Base-by-base conservation (phyloP, 2,329 filamentous ascomycete species). In the Epichloe aotearoae region DNA sequence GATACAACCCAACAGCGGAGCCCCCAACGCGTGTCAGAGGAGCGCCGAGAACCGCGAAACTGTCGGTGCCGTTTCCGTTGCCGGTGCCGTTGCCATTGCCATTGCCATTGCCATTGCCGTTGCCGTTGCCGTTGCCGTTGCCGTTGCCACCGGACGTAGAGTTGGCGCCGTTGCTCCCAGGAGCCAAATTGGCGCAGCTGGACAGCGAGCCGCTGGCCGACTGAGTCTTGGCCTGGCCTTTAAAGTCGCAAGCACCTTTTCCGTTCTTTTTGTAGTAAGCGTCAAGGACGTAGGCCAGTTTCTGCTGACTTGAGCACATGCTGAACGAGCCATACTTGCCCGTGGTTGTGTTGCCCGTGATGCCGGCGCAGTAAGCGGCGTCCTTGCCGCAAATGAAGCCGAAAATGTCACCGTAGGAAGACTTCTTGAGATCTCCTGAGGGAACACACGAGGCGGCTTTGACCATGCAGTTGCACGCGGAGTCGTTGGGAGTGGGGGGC, bases 401-500 rank as follows among this genome's bases (percentile, higher is more conserved):
- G 68, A 97, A 97, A 58, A 93, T 77, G n/a, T 76, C 70, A 47
- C 76, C 79, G 61, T 81, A 85, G 51, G 79, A 69, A 47, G 81
- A 72, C 46, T 72, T 66, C 56, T 76, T 70, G 20, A 88, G 70
- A 58, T 68, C 67, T 46, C 74, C 68, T 41, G 77, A 72, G 53
- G 88, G 80, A 23, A 77, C 76, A 71, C 93, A 98, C 52, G 73
- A 72, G 52, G 95, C 67, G 76, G 80, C 81, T 56, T 79, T 73
- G 66, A 79, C 77, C 87, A 96, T 95, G 79, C 93, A 98, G 52
- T 74, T 68, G 77, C 93, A 98, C 42, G 95, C 82, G 41, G 80
- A 63, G 40, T 79, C 64, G 71, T 97, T 87, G 55, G 90, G 89
- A 12, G 79, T 81, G 11, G 91, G 91, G 91, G 93, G 93, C 37